These are phyloP conservation scores for Rhazya stricta DNA, from an alignment of 257 asterid species.

Conservation along the genomic window DNA sequence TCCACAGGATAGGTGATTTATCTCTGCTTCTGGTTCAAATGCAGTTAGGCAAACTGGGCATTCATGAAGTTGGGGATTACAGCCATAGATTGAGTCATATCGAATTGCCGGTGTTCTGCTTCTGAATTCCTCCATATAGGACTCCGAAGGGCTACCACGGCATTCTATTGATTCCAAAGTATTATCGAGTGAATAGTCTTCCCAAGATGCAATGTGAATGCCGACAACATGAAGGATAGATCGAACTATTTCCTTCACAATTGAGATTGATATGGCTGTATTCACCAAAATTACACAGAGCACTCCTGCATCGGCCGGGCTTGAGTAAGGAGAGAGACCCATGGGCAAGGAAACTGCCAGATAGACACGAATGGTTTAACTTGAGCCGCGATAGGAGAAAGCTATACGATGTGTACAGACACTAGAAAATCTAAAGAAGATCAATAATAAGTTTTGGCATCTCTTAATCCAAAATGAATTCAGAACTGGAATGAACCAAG, in stretches of 20 bases:
- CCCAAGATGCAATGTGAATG: constrained; percentile 63
- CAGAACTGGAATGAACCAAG: neutral
- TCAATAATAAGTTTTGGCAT: neutral
- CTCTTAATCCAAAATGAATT: neutral
- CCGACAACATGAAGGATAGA: constrained; percentile 68
- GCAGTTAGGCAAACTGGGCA: constrained; percentile 76
- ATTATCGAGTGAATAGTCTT: constrained; percentile 44
- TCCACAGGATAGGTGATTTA: constrained; percentile 69
- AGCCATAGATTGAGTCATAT: constrained; percentile 43
- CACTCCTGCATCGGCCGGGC: constrained; percentile 85
- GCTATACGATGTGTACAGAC: neutral
- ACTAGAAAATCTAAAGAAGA: neutral
- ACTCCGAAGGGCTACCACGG: constrained; percentile 49
- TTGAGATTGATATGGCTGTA: constrained; percentile 79
- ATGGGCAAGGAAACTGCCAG: constrained; percentile 25
- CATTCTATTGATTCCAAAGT: constrained; percentile 40
- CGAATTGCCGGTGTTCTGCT: constrained; percentile 52
- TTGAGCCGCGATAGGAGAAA: neutral
- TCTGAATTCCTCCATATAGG: constrained; percentile 75
- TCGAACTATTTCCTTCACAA: constrained; percentile 63
- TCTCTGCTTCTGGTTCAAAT: constrained; percentile 56
- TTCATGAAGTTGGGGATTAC: constrained; percentile 37
- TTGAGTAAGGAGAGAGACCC: constrained; percentile 81
- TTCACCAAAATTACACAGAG: constrained; percentile 75
- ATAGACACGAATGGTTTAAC: neutral